phyloP scores from a whole-genome alignment of 805 yeast species.

The Kluyveromyces wickerhamii region DNA sequence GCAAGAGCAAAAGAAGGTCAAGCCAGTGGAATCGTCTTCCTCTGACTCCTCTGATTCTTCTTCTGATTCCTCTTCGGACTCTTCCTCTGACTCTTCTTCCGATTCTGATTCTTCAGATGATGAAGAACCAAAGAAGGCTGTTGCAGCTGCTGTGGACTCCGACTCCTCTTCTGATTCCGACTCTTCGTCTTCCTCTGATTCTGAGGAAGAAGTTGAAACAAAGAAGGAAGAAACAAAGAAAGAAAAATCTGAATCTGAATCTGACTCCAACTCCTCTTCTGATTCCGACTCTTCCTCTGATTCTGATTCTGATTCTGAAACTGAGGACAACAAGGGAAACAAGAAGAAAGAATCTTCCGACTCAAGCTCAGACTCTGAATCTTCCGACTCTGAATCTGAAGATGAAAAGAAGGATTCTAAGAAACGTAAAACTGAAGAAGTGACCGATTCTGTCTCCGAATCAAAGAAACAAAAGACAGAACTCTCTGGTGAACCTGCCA shows the following conservation, averaged over 20 bases:
- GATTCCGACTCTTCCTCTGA: constrained; percentile 24
- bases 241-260: constrained; percentile 11
- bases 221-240: constrained; percentile 7
- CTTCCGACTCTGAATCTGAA: constrained; percentile 25
- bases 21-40: constrained; percentile 14
- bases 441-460: constrained; percentile 31
- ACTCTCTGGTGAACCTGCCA: constrained; percentile 57
- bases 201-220: constrained; percentile 10
- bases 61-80: constrained; percentile 7
- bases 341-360: constrained; percentile 9
- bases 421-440: constrained; percentile 31
- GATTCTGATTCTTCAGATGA: constrained; percentile 15
- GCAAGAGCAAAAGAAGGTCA: constrained; percentile 18
- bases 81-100: constrained; percentile 15
- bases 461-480: constrained; percentile 46
- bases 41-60: constrained; percentile 11
- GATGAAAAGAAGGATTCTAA: constrained; percentile 27
- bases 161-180: constrained; percentile 13
- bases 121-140: constrained; percentile 14
- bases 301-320: constrained; percentile 7
- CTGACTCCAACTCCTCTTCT: constrained; percentile 23
- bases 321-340: constrained; percentile 10
- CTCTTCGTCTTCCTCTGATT: constrained; percentile 14
- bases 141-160: constrained; percentile 16
- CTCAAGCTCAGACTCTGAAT: constrained; percentile 25